A percentile compares a stretch with the other conserved stretches of the same genome.
These are phyloP conservation scores for Ambrosia artemisiifolia DNA, from an alignment of 129 eudicot genomes.

Conservation along the genomic window DNA sequence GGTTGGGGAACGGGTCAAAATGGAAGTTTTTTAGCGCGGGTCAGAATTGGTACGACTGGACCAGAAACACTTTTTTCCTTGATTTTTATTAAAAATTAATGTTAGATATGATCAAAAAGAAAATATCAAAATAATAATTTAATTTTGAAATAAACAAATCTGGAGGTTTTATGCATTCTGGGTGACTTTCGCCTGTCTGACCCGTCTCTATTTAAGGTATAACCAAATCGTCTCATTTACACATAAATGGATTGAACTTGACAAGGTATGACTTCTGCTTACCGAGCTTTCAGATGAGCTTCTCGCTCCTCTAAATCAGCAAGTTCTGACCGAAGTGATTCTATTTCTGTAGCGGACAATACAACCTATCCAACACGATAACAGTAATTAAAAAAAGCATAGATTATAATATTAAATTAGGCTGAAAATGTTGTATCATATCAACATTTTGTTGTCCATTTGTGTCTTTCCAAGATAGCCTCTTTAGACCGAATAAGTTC, in stretches of 20 bases:
- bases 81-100: neutral
- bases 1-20: neutral
- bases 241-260: neutral
- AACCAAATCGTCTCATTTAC: neutral
- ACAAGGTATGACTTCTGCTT: conserved; percentile 16
- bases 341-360: conserved; percentile 66
- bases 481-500: conserved; percentile 59
- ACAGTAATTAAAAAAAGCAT: neutral
- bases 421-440: neutral
- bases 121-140: neutral
- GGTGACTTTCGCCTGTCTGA: neutral
- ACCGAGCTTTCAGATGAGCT: conserved; percentile 84
- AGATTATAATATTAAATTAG: neutral
- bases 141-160: neutral
- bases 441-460: conserved; percentile 67
- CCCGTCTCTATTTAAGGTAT: neutral
- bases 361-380: conserved; percentile 46
- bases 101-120: neutral
- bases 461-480: conserved; percentile 53
- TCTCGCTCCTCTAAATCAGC: conserved; percentile 76
- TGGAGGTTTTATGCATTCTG: neutral
- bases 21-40: neutral
- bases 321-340: conserved; percentile 81
- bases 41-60: neutral
- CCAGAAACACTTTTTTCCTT: neutral